Evolutionary conservation across 1,284 basidiomycete genomes (phyloP).

Genomic region (Cronartium ribicola): DNA sequence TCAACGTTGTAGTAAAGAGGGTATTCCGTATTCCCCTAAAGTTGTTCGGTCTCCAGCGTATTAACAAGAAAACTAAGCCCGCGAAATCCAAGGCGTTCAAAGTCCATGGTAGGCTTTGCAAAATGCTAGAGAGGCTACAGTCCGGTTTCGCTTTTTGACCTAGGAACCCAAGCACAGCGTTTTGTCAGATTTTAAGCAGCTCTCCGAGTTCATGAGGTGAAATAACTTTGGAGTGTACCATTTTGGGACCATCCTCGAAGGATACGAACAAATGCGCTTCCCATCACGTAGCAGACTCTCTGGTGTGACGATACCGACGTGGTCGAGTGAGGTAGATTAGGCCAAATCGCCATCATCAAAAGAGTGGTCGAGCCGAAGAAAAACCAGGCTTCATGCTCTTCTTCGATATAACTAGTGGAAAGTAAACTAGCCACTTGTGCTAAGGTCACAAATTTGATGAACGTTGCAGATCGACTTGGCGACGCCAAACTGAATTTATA

Average conservation of each 20-base stretch:
- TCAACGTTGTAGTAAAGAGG: neutral
- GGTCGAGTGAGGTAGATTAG: neutral
- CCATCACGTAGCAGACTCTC: neutral
- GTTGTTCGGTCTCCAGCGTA: neutral
- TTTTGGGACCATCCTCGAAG: constrained; percentile 45
- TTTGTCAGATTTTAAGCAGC: neutral
- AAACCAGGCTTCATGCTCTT: constrained; percentile 46
- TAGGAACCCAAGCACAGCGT: neutral
- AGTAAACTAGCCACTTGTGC: constrained; percentile 42
- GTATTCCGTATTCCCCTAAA: neutral
- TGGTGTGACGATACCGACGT: neutral
- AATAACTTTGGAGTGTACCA: constrained; percentile 24
- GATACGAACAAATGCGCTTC: constrained; percentile 31
- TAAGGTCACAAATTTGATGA: neutral
- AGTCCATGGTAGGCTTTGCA: constrained; percentile 16
- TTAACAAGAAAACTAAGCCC: constrained; percentile 14
- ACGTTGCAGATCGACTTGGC: constrained; percentile 12
- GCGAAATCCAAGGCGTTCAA: constrained; percentile 18
- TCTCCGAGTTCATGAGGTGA: neutral
- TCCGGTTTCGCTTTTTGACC: constrained; percentile 26
- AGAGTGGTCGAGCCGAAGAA: constrained; percentile 41
- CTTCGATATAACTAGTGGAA: constrained; percentile 46
- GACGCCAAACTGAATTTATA: neutral
- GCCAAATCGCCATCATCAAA: neutral
- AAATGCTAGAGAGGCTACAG: constrained; percentile 3